Conservation (phyloP, 164 flowering plant species). For the Amborella trichopoda region DNA sequence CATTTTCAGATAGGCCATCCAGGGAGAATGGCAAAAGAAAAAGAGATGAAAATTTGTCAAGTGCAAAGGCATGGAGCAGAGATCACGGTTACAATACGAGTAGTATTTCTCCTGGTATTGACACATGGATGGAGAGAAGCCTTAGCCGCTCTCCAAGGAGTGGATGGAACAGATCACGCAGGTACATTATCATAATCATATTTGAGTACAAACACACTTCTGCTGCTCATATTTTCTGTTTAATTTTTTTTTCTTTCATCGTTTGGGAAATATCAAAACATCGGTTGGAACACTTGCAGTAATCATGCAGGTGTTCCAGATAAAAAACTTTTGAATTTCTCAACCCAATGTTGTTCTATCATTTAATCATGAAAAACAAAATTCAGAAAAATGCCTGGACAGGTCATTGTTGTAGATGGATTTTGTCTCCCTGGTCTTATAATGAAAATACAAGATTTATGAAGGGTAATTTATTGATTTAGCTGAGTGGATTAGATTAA, state of each 20-base stretch:
- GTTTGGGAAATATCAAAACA: neutral
- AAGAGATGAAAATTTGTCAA: constrained; percentile 9
- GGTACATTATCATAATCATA: constrained; percentile 23
- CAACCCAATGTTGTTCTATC: too few relatives aligned
- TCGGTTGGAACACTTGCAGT: neutral
- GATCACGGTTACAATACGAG: constrained; percentile 22
- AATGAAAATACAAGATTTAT: too few relatives aligned
- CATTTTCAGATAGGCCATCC: constrained; percentile 11
- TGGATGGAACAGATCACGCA: constrained; percentile 27
- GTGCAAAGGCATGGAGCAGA: constrained; percentile 15
- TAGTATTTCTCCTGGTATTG: constrained; percentile 46
- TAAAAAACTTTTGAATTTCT: too few relatives aligned
- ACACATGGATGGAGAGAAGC: constrained; percentile 31
- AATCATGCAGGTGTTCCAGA: too few relatives aligned
- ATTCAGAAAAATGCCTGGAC: too few relatives aligned
- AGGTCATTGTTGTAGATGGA: too few relatives aligned
- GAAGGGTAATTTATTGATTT: too few relatives aligned
- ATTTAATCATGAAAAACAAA: too few relatives aligned
- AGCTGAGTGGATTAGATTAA: too few relatives aligned
- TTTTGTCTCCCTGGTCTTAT: too few relatives aligned
- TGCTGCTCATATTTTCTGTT: neutral
- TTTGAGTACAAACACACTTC: neutral
- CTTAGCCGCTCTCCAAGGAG: constrained; percentile 33
- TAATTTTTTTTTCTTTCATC: neutral
- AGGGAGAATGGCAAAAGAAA: constrained; percentile 15